These are phyloP conservation scores for Annulohypoxylon moriforme DNA, from an alignment of 495 filamentous ascomycete species.

Conservation along the genomic window DNA sequence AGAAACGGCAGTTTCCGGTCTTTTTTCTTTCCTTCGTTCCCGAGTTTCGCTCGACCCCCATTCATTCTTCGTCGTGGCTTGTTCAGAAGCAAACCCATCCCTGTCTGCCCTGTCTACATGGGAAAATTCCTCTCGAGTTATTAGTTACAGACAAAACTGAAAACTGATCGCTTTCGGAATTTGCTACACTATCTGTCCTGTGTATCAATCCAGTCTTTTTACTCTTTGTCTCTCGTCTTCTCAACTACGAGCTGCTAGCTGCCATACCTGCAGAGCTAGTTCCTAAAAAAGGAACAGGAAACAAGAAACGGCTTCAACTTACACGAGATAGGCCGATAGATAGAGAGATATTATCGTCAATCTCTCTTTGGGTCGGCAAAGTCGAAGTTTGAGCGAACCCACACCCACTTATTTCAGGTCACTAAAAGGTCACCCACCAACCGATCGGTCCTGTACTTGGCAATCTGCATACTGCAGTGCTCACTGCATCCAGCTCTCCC, in stretches of 20 bases:
- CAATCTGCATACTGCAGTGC: slow-evolving; percentile 41
- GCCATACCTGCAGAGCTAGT: slow-evolving; percentile 3
- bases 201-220: slow-evolving; percentile 15
- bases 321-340: slow-evolving; percentile 9
- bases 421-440: slow-evolving; percentile 6
- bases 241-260: not conserved
- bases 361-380: slow-evolving; percentile 4
- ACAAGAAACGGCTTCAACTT: slow-evolving; percentile 11
- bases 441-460: slow-evolving; percentile 44
- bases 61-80: slow-evolving; percentile 35
- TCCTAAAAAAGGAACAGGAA: slow-evolving; percentile 13
- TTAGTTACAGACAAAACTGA: slow-evolving; percentile 32
- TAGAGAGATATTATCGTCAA: not conserved
- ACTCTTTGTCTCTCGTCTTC: slow-evolving; percentile 20
- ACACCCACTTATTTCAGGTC: slow-evolving; percentile 11
- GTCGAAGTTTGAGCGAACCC: slow-evolving; percentile 8
- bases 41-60: slow-evolving; percentile 34
- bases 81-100: slow-evolving; percentile 22
- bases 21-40: slow-evolving; percentile 40
- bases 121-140: slow-evolving; percentile 23
- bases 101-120: slow-evolving; percentile 32
- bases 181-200: slow-evolving; percentile 13
- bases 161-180: slow-evolving; percentile 38
- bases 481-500: slow-evolving; percentile 29
- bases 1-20: slow-evolving; percentile 34